Evolutionary conservation across 2,329 filamentous ascomycete genomes (phyloP), one percentile per base, ranked within the genome.

Genomic region (Metarhizium rileyi): DNA sequence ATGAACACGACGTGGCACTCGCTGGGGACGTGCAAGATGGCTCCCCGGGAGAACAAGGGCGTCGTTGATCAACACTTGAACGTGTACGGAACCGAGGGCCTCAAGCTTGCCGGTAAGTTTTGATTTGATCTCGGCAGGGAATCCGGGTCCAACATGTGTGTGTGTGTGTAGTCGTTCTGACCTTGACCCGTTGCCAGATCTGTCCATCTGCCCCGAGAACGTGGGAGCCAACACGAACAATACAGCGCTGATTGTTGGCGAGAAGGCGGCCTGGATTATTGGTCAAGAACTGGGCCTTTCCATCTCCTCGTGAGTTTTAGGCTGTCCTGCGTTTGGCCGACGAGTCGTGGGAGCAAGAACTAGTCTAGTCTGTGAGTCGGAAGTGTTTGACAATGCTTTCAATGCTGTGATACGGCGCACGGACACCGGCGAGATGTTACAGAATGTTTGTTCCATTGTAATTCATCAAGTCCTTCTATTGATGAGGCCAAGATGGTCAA

Each of bases 21-120:
- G 0, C 61, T 67, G 2, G 73, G 77, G 12, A 77, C 72, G n/a
- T 69, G 70, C 42, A 68, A 71, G 7, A 77, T 77, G 75, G 61
- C 72, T 48, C 72, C 72, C 3, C 57, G 61, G 23, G 67, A 68
- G 36, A 58, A 65, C 5, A 72, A 70, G 4, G 73, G 72, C 30
- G 73, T 75, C 4, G 72, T 75, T 2, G 67, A 72, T 50, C 56
- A 64, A 12, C 56, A 66, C 23, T 56, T 75, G 18, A 58, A 64
- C 38, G 72, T 76, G 0, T 72, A 73, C 51, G 73, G 73, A 1
- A 66, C 65, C 4, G 59, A 61, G 44, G 68, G 70, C 38, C 59
- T 76, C 36, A 65, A 73, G 10, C 61, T 76, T 22, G 70, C 72
- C 1, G 73, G 76, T 56, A 69, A 74, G 54, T 66, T 22, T 12